Percentiles rank a stretch among this genome's conserved stretches.
These are phyloP conservation scores for Boletus patriciae DNA, from an alignment of 768 basidiomycete species.

Conservation along the genomic window DNA sequence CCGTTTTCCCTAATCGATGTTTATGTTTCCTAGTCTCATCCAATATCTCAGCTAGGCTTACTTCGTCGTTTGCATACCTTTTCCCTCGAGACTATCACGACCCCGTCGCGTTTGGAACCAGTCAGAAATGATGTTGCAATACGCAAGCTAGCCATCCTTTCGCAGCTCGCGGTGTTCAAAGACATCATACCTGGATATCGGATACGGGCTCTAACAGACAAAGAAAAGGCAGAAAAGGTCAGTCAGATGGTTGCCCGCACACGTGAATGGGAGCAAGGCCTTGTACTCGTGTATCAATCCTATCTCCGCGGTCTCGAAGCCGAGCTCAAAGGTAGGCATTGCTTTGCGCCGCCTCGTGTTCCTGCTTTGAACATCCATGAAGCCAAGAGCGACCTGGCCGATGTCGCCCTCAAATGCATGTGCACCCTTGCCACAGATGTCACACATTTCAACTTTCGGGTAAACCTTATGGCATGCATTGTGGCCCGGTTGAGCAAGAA, in stretches of 20 bases:
- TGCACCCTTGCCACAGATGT: constrained; percentile 80
- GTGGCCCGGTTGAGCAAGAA: constrained; percentile 80
- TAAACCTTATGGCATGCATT: constrained; percentile 87
- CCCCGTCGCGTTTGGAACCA: constrained; percentile 65
- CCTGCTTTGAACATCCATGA: constrained; percentile 20
- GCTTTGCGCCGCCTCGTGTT: constrained; percentile 19
- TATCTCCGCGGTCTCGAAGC: constrained; percentile 84
- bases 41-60: constrained; percentile 67
- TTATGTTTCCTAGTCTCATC: constrained; percentile 14
- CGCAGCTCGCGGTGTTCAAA: constrained; percentile 91
- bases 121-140: constrained; percentile 79
- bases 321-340: constrained; percentile 71
- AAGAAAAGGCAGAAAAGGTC: constrained; percentile 90
- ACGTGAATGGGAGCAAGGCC: constrained; percentile 94
- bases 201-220: constrained; percentile 86
- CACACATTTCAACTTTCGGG: constrained; percentile 96
- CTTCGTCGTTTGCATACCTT: constrained; percentile 88
- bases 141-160: constrained; percentile 84
- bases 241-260: constrained; percentile 87
- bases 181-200: constrained; percentile 96
- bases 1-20: constrained; percentile 32
- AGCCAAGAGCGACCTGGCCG: constrained; percentile 68
- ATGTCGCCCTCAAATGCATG: constrained; percentile 78
- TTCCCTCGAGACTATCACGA: constrained; percentile 71
- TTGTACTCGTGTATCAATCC: constrained; percentile 83